phyloP scores from a whole-genome alignment of 768 basidiomycete species.

The Jaapia argillacea region DNA sequence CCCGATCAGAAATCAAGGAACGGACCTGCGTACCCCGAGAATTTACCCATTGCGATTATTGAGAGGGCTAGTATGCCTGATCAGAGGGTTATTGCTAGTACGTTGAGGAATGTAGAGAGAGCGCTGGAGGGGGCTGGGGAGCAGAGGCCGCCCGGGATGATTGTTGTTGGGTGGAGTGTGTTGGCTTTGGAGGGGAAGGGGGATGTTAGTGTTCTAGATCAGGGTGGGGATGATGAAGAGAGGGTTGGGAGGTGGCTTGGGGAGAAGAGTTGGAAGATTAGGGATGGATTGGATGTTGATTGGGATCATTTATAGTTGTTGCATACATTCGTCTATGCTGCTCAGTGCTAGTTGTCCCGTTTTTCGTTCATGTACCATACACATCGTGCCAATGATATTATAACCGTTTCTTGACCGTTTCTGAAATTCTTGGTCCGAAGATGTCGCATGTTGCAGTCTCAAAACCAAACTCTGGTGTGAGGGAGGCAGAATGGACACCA shows the following conservation, averaged over 20 bases:
- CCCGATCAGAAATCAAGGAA: constrained; percentile 20
- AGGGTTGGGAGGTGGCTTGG: constrained; percentile 54
- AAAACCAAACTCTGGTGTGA: no score
- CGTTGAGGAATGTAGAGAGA: constrained; percentile 56
- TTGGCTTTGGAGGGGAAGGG: constrained; percentile 67
- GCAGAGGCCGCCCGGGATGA: constrained; percentile 94
- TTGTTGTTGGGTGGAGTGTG: constrained; percentile 89
- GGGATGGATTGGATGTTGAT: constrained; percentile 47
- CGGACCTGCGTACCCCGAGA: constrained; percentile 56
- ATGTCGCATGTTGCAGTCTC: no score
- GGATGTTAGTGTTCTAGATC: constrained; percentile 62
- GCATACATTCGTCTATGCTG: no score
- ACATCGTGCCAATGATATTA: no score
- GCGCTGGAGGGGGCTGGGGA: constrained; percentile 71
- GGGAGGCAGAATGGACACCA: no score
- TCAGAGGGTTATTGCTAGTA: constrained; percentile 76
- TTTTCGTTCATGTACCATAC: no score
- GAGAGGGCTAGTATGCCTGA: constrained; percentile 94
- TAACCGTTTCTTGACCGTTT: no score
- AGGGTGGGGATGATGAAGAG: constrained; percentile 32
- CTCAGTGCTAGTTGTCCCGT: no score
- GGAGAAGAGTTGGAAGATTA: constrained; percentile 48
- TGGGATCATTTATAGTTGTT: no score
- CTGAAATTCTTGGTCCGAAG: no score
- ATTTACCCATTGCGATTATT: constrained; percentile 84